Percentiles rank a stretch among this genome's conserved stretches.
Evolutionary conservation across 345 rosid genomes (phyloP).

Genomic region (Microcos paniculata): DNA sequence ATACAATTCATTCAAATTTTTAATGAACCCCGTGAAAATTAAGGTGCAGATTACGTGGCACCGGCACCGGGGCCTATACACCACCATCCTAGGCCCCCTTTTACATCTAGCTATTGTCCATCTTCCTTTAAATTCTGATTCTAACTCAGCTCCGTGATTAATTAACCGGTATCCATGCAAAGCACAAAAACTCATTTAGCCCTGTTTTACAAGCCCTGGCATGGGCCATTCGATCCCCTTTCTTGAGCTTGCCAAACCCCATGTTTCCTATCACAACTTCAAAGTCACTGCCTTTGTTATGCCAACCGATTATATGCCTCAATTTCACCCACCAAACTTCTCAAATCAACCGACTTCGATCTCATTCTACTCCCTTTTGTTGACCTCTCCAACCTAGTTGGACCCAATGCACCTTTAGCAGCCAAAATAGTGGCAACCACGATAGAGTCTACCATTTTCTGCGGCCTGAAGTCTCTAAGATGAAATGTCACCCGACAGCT

Average conservation of each 20-base stretch:
- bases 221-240: slow-evolving; percentile 51
- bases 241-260: slow-evolving; percentile 38
- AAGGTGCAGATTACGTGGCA: too few relatives aligned
- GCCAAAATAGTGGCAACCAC: slow-evolving; percentile 8
- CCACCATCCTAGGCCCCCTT: too few relatives aligned
- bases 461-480: slow-evolving; percentile 13
- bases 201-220: slow-evolving; percentile 46
- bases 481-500: slow-evolving; percentile 25
- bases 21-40: too few relatives aligned
- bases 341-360: neutral
- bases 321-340: slow-evolving; percentile 7
- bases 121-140: too few relatives aligned
- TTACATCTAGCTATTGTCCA: too few relatives aligned
- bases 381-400: slow-evolving; percentile 20
- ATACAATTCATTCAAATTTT: too few relatives aligned
- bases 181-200: slow-evolving; percentile 23
- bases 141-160: too few relatives aligned
- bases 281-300: slow-evolving; percentile 33
- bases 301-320: slow-evolving; percentile 20
- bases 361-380: slow-evolving; percentile 26
- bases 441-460: slow-evolving; percentile 24
- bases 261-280: slow-evolving; percentile 26
- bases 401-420: neutral
- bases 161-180: neutral
- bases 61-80: too few relatives aligned